These are phyloP conservation scores for Diaporthe sp. DNA, from an alignment of 2,329 filamentous ascomycete species.

Conservation along the genomic window DNA sequence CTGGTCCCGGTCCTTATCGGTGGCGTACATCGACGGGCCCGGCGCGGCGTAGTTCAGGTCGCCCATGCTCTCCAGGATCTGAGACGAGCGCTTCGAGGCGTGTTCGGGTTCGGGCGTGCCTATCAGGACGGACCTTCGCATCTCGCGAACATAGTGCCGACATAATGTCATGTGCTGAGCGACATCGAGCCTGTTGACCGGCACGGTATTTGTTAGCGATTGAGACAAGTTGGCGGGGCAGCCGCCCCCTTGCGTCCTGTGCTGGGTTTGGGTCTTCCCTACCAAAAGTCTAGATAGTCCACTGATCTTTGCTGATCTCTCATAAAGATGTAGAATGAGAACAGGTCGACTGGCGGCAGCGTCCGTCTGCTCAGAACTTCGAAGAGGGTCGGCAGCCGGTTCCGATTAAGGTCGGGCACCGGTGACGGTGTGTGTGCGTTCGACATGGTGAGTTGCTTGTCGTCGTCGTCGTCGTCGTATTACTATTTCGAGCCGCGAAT, in stretches of 20 bases:
- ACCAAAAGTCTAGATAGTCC: conserved; percentile 99
- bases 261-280: conserved; percentile 51
- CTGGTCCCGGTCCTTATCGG: conserved; percentile 81
- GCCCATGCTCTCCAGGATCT: conserved; percentile 79
- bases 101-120: conserved; percentile 90
- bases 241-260: conserved; percentile 20
- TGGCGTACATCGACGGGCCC: conserved; percentile 73
- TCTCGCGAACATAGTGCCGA: conserved; percentile 95
- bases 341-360: conserved; percentile 94
- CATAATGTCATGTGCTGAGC: conserved; percentile 98
- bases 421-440: conserved; percentile 62
- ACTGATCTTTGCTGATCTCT: conserved; percentile 97
- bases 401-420: conserved; percentile 75
- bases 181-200: conserved; percentile 87
- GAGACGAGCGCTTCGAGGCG: conserved; percentile 87
- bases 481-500: conserved; percentile 26
- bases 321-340: conserved; percentile 99
- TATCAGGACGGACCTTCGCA: conserved; percentile 92
- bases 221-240: conserved; percentile 37
- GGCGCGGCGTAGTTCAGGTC: conserved; percentile 74
- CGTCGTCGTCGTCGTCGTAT: conserved; percentile 1
- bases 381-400: conserved; percentile 92
- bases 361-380: conserved; percentile 95
- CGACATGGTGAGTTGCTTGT: conserved; percentile 52
- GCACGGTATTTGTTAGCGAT: conserved; percentile 43